These are phyloP conservation scores for Diaporthe sp. DNA, from an alignment of 2,329 filamentous ascomycete genomes.

Conservation along the genomic window DNA sequence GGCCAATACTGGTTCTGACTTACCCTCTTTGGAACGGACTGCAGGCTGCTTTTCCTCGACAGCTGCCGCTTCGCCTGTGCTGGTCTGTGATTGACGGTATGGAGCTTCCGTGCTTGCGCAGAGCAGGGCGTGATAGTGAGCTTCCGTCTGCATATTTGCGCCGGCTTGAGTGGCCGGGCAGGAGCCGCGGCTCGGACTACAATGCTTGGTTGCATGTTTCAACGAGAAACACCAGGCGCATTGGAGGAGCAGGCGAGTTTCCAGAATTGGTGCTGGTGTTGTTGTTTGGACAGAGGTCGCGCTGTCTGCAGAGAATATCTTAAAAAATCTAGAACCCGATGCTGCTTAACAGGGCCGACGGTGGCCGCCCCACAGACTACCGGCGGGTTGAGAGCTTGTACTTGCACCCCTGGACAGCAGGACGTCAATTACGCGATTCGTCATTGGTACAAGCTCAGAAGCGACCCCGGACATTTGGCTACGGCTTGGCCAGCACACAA, in stretches of 20 bases:
- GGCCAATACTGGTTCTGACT: not conserved
- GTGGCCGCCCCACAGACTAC: slow-evolving; percentile 23
- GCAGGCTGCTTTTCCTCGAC: slow-evolving; percentile 28
- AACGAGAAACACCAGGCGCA: slow-evolving; percentile 23
- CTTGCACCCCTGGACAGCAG: not conserved
- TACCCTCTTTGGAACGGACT: slow-evolving; percentile 32
- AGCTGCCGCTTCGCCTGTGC: slow-evolving; percentile 37
- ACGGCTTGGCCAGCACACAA: not conserved
- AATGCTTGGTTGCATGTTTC: slow-evolving; percentile 51
- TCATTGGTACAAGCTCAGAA: slow-evolving; percentile 11
- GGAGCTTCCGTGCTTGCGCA: slow-evolving; percentile 39
- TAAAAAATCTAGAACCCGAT: slow-evolving; percentile 27
- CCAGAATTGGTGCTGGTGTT: not conserved
- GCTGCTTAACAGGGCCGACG: slow-evolving; percentile 14
- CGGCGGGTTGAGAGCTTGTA: slow-evolving; percentile 20
- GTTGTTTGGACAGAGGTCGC: not conserved
- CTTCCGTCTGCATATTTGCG: slow-evolving; percentile 48
- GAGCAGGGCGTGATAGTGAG: slow-evolving; percentile 42
- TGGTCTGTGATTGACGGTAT: slow-evolving; percentile 41
- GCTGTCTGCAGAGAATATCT: slow-evolving; percentile 10
- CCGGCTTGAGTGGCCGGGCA: slow-evolving; percentile 47
- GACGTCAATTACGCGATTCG: not conserved
- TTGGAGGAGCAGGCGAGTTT: slow-evolving; percentile 4
- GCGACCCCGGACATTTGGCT: not conserved
- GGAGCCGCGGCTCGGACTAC: slow-evolving; percentile 50